Percentiles rank a stretch among this genome's conserved stretches.
These are phyloP conservation scores for Tieghemostelium lacteum DNA, from an alignment of 78 protist species.

Conservation along the genomic window DNA sequence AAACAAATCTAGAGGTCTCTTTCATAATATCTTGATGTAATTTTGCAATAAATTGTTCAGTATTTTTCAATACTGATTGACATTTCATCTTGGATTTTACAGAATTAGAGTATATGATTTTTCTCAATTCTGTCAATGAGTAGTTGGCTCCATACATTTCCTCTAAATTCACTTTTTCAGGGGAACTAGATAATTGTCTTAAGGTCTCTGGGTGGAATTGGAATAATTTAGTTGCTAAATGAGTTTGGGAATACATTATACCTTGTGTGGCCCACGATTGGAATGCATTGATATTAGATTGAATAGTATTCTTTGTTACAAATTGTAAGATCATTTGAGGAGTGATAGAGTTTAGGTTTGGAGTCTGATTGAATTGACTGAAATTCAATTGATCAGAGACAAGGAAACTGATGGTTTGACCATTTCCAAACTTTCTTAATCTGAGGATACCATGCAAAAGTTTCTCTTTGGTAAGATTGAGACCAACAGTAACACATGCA, in stretches of 20 bases:
- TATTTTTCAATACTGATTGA: too few relatives aligned
- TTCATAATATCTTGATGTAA: not conserved
- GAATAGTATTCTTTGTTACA: not conserved
- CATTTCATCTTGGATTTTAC: not conserved
- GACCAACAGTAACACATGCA: slow-evolving; percentile 15
- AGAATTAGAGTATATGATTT: not conserved
- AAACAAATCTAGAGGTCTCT: not conserved
- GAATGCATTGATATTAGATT: not conserved
- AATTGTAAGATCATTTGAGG: not conserved
- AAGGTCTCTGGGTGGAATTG: not conserved
- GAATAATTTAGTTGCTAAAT: not conserved
- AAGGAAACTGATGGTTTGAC: slow-evolving; percentile 4
- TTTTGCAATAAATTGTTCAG: too few relatives aligned
- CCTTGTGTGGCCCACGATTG: not conserved
- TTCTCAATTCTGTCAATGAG: not conserved
- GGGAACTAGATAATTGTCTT: not conserved
- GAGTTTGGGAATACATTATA: not conserved
- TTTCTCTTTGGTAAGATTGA: slow-evolving; percentile 13
- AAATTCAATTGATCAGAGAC: not conserved
- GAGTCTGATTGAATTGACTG: not conserved
- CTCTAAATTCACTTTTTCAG: not conserved
- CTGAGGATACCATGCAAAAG: slow-evolving; percentile 7
- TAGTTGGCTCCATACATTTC: not conserved
- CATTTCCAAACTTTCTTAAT: slow-evolving; percentile 21
- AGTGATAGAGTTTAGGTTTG: not conserved